These are phyloP conservation scores for Nothophytophthora sp. DNA, from an alignment of 352 stramenopile species.

Conservation along the genomic window DNA sequence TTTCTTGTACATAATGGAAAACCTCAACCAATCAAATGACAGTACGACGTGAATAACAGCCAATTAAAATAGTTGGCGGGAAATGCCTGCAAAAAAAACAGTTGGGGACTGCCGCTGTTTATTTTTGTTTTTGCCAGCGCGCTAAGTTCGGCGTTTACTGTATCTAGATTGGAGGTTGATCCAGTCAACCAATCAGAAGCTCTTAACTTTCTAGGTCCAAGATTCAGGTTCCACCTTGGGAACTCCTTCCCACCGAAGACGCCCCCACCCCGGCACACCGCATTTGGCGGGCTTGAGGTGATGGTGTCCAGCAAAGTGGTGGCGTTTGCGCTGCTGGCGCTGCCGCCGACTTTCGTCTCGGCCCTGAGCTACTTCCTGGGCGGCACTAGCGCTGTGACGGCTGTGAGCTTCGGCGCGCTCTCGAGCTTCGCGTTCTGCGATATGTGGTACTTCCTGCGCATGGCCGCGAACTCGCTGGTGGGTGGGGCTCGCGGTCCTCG, in stretches of 20 bases:
- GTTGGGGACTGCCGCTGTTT: too few species aligned
- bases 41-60: background rate
- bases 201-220: too few species aligned
- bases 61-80: constrained; percentile 12
- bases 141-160: too few species aligned
- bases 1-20: constrained; percentile 2
- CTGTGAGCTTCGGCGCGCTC: constrained; percentile 36
- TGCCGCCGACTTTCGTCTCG: constrained; percentile 40
- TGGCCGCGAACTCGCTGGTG: constrained; percentile 34
- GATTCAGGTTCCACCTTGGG: too few species aligned
- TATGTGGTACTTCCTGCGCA: constrained; percentile 79
- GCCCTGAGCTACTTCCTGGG: constrained; percentile 26
- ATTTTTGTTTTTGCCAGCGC: too few species aligned
- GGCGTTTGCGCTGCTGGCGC: constrained; percentile 50
- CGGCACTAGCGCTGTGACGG: constrained; percentile 19
- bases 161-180: too few species aligned
- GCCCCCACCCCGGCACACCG: too few species aligned
- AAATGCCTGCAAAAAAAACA: too few species aligned
- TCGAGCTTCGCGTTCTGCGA: constrained; percentile 74
- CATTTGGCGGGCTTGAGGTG: too few species aligned
- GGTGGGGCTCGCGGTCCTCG: constrained; percentile 20
- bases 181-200: too few species aligned
- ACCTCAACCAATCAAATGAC: constrained; percentile 2
- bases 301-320: constrained; percentile 41
- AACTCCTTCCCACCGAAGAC: too few species aligned